Percentiles rank a stretch among this genome's conserved stretches.
Evolutionary conservation across 495 filamentous ascomycete genomes (phyloP).

Genomic region (Articulospora tetracladia): DNA sequence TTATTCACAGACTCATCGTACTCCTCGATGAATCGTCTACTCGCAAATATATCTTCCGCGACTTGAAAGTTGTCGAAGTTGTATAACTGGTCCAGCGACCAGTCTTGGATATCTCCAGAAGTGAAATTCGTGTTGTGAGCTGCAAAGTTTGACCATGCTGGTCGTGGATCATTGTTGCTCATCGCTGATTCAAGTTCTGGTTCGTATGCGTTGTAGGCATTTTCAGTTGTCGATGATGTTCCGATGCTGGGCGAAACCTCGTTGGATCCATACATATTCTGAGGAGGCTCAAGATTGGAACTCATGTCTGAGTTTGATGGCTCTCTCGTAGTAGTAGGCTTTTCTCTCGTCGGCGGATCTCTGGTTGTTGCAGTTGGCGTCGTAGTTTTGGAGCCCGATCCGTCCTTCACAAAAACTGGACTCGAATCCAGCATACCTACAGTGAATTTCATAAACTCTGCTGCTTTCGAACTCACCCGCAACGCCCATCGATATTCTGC

Average conservation of each 20-base stretch:
- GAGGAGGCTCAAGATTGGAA: not conserved
- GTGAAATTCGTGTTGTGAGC: conserved; percentile 16
- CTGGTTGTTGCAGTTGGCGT: not conserved
- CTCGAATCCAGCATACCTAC: conserved; percentile 23
- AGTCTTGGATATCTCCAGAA: conserved; percentile 23
- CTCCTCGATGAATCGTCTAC: conserved; percentile 19
- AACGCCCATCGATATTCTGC: conserved; percentile 93
- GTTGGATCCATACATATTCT: not conserved
- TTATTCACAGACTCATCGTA: conserved; percentile 24
- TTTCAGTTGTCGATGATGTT: conserved; percentile 6
- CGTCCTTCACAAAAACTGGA: conserved; percentile 20
- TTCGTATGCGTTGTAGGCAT: conserved; percentile 7
- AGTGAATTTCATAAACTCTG: conserved; percentile 28
- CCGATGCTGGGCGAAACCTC: conserved; percentile 20
- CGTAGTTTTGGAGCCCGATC: not conserved
- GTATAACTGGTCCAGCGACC: conserved; percentile 23
- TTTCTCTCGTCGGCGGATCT: not conserved
- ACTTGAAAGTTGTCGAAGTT: conserved; percentile 21
- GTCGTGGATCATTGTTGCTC: not conserved
- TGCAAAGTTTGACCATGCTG: conserved; percentile 17
- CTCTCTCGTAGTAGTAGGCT: not conserved
- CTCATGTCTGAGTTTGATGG: not conserved
- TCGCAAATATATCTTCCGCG: conserved; percentile 11
- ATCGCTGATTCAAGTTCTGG: not conserved
- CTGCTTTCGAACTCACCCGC: conserved; percentile 77